Percentiles rank a stretch among this genome's conserved stretches.
Evolutionary conservation across 176 grass and related monocot species (phyloP).

Genomic region (Carex littledalei): DNA sequence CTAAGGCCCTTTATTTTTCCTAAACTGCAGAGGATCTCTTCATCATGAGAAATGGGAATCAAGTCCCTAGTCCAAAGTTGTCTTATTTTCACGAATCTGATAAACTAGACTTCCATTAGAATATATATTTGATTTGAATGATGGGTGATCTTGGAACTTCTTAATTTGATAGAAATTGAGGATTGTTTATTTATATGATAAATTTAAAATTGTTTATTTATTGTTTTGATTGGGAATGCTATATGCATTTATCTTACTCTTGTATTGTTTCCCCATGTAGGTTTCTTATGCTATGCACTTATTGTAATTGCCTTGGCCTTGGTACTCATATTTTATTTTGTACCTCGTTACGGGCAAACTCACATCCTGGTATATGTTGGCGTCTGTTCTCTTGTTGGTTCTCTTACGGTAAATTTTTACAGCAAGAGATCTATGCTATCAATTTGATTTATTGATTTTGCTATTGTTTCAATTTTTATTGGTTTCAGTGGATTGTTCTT

Average conservation of each 20-base stretch:
- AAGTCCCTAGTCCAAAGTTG: neutral
- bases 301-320: conserved; percentile 60
- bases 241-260: neutral
- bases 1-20: neutral
- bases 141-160: neutral
- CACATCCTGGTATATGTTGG: conserved; percentile 83
- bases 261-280: conserved; percentile 30
- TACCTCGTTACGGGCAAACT: conserved; percentile 75
- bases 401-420: conserved; percentile 56
- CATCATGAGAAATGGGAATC: neutral
- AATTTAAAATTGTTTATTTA: conserved; percentile 15
- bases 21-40: neutral
- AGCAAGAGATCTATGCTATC: neutral
- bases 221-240: conserved; percentile 8
- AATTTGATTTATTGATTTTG: conserved; percentile 14
- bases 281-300: conserved; percentile 59
- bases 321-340: conserved; percentile 62
- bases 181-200: neutral
- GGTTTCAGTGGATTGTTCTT: conserved; percentile 23
- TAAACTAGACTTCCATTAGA: neutral
- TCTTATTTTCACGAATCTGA: neutral
- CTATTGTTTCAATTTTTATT: conserved; percentile 13
- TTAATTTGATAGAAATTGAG: neutral
- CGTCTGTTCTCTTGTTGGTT: conserved; percentile 76
- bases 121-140: neutral